Evolutionary conservation across 1,284 basidiomycete species (phyloP), one percentile per base, ranked within the genome.

Genomic region (Ganoderma meredithae): DNA sequence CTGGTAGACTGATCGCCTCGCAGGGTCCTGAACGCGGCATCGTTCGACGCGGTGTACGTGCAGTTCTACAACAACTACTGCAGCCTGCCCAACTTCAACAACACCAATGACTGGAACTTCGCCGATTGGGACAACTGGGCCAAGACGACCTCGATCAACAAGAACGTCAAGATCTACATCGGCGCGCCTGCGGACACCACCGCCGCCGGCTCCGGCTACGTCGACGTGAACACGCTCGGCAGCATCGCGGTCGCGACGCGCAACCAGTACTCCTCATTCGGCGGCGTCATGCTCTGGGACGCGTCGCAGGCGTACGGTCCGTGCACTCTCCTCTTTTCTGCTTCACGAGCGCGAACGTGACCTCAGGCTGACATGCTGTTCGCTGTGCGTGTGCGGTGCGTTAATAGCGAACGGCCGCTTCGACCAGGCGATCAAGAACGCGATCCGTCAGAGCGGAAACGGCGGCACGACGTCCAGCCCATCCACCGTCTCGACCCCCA

Each of bases 261-360:
- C 58, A 73, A 80, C 17, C 76, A 83, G 67, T 91, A 84, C 74
- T 85, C 87, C 12, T 89, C 88, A n/a, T 91, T 91, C 75, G 90
- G 90, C 12, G 90, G 90, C 47, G 81, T 89, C 25, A 92, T 92
- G 90, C 80, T 90, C 62, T 85, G 89, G 89, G 89, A 90, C 72
- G 85, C 83, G 0, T 89, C 86, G 3, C 86, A 89, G 75, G 88
- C 88, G 3, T 85, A 85, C 67, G 85, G 87, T 85, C 72, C 69
- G 81, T 25, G 4, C 47, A 39, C 31, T 40, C 62, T 9, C 63
- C 10, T 15, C 36, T 6, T 36, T 6, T 36, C 9, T 36, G 7
- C 9, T 41, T 9, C 39, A 13, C 10, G 22, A 1, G 22, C 47
- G 5, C 3, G 47, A 12, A 5, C 7, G 27, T 31, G 27, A 25